These are phyloP conservation scores for Akebia trifoliata DNA, from an alignment of 164 flowering plant species.

Conservation along the genomic window DNA sequence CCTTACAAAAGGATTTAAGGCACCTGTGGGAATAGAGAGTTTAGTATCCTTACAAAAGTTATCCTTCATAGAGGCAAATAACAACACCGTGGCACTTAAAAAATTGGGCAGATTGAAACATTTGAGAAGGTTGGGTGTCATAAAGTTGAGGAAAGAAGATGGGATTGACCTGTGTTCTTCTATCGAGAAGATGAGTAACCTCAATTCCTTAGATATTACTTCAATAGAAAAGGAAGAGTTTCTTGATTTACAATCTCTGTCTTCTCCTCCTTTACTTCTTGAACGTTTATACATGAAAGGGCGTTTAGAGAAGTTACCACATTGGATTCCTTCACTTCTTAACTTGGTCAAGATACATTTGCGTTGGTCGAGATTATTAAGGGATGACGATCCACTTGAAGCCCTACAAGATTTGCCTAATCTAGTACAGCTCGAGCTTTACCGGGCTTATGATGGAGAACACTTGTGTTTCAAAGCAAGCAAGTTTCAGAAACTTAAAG, in stretches of 20 bases:
- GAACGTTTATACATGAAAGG: neutral
- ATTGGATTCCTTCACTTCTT: neutral
- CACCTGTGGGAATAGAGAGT: neutral
- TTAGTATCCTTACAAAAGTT: conserved; percentile 11
- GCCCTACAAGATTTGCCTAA: conserved; percentile 1
- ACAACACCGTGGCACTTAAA: neutral
- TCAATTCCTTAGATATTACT: neutral
- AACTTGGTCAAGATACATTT: neutral
- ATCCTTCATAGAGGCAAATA: conserved; percentile 4
- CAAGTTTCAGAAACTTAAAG: neutral
- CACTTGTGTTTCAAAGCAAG: neutral
- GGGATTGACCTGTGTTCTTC: conserved; percentile 7
- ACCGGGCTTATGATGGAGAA: conserved; percentile 5
- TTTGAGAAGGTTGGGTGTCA: conserved; percentile 7
- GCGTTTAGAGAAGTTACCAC: neutral
- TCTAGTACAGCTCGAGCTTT: neutral
- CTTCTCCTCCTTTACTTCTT: conserved; percentile 2
- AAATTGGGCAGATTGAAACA: conserved; percentile 9
- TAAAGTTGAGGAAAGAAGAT: neutral
- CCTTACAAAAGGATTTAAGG: neutral
- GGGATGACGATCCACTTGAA: conserved; percentile 3
- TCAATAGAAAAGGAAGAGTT: neutral
- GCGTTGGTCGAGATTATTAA: conserved; percentile 9
- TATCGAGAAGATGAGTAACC: conserved; percentile 2
- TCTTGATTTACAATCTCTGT: conserved; percentile 2